A percentile compares a stretch with the other conserved stretches of the same genome.
Evolutionary conservation across 2,329 filamentous ascomycete genomes (phyloP).

Genomic region (Rhinocladiella mackenziei): DNA sequence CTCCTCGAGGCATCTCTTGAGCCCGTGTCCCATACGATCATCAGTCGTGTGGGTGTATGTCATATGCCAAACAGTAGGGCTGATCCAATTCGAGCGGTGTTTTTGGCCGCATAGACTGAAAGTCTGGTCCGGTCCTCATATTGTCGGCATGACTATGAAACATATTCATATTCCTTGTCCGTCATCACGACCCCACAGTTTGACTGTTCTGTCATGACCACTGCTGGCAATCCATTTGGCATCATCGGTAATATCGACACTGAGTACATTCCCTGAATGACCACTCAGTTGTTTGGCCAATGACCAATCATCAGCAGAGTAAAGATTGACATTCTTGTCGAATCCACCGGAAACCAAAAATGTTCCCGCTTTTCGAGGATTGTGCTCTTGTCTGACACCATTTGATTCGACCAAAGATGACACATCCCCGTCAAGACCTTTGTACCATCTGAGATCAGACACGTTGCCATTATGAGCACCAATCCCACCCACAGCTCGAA

Average conservation of each 20-base stretch:
- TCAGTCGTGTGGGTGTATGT: no score
- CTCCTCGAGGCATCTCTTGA: no score
- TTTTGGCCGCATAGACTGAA: no score
- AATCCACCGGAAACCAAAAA: conserved; percentile 91
- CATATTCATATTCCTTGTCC: conserved; percentile 43
- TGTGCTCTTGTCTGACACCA: conserved; percentile 30
- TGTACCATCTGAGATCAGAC: conserved; percentile 90
- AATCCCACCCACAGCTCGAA: conserved; percentile 75
- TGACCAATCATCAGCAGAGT: conserved; percentile 94
- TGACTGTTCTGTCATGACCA: conserved; percentile 90
- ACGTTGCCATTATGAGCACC: conserved; percentile 90
- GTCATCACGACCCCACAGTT: conserved; percentile 89
- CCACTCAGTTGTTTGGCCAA: conserved; percentile 81
- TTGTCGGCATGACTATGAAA: no score
- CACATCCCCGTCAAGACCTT: conserved; percentile 71
- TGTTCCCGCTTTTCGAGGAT: conserved; percentile 75
- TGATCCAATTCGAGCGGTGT: no score
- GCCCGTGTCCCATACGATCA: no score
- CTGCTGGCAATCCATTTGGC: conserved; percentile 91
- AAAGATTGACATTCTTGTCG: conserved; percentile 92
- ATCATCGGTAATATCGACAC: conserved; percentile 81
- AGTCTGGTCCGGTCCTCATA: no score
- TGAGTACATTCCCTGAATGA: conserved; percentile 87
- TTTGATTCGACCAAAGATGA: conserved; percentile 20
- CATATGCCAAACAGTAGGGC: no score